Evolutionary conservation across 495 filamentous ascomycete genomes (phyloP), one percentile per base, ranked within the genome.

Genomic region (Echria macrotheca): DNA sequence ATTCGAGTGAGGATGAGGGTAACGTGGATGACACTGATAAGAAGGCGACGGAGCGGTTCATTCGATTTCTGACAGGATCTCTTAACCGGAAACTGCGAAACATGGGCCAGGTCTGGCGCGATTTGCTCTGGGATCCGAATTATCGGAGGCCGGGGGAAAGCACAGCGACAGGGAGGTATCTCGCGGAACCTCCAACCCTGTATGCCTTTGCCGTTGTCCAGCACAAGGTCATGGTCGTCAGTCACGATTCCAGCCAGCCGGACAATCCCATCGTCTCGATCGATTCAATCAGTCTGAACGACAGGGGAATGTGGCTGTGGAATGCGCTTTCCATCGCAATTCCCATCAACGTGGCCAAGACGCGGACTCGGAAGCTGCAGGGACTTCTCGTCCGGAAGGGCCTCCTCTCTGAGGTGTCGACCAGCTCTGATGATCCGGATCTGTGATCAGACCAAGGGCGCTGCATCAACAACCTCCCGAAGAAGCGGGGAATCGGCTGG

Each of bases 301-400:
- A 58, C 4, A 50, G 59, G 19, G 56, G 58, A 1, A 44, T 51
- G 35, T 66, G 61, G 61, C 53, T 65, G 3, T 66, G 64, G 64
- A 65, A 66, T 19, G 59, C 64, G 4, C 23, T 66, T 25, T 58
- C 61, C 9, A 28, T 66, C 22, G 64, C 64, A 3, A 53, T 66
- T 10, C 56, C 61, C 3, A 44, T 65, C 37, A 56, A 60, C 36
- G 44, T 63, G 5, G 46, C 33, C 21, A 47, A 44, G 37, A 53
- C 47, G 11, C 25, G 58, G 19, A 58, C 25, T 17, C 22, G 59
- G 17, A 40, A 41, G 32, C 15, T 66, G 11, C 23, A 37, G 26
- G n/a, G 29, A n/a, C 21, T 55, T 7, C 23, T 44, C 15, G 14
- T n/a, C 12, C 14, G 25, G 11, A 15, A 44, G 47, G 49, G 5